Conservation (phyloP, 306 rosid species). For the Senna siamea region DNA sequence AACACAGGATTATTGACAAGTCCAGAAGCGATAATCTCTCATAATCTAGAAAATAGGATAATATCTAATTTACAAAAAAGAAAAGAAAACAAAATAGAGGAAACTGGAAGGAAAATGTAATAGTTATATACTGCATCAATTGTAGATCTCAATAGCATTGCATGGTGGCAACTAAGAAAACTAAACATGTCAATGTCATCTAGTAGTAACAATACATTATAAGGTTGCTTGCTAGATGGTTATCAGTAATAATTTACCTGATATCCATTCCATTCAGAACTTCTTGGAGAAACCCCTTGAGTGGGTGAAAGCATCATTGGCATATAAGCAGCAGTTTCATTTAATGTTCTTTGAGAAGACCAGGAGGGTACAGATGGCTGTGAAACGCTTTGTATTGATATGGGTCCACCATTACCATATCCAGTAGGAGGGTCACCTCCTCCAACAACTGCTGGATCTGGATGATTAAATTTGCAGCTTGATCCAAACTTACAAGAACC, state of each 20-base stretch:
- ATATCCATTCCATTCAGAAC: slow-evolving; percentile 81
- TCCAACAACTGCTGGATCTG: slow-evolving; percentile 80
- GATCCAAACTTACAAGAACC: slow-evolving; percentile 95
- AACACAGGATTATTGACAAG: background rate
- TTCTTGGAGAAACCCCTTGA: slow-evolving; percentile 61
- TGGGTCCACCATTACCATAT: slow-evolving; percentile 60
- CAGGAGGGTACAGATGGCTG: slow-evolving; percentile 61
- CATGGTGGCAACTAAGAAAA: slow-evolving; percentile 15
- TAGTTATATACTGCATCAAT: slow-evolving; percentile 6
- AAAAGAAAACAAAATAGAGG: background rate
- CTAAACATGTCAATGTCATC: slow-evolving; percentile 15
- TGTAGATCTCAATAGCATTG: slow-evolving; percentile 17
- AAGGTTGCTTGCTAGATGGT: slow-evolving; percentile 9
- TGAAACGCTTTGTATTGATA: slow-evolving; percentile 56
- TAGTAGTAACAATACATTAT: slow-evolving; percentile 3
- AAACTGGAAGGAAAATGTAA: slow-evolving; percentile 4
- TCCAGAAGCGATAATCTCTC: slow-evolving; percentile 12
- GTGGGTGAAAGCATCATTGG: slow-evolving; percentile 70
- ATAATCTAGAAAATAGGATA: slow-evolving; percentile 5
- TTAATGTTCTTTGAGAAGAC: slow-evolving; percentile 70
- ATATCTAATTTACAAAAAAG: background rate
- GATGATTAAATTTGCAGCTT: slow-evolving; percentile 95
- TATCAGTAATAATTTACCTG: slow-evolving; percentile 59
- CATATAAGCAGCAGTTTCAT: slow-evolving; percentile 64
- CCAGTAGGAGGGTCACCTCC: slow-evolving; percentile 63